phyloP scores from a whole-genome alignment of 2,329 filamentous ascomycete species.

The Neonectria magnoliae region DNA sequence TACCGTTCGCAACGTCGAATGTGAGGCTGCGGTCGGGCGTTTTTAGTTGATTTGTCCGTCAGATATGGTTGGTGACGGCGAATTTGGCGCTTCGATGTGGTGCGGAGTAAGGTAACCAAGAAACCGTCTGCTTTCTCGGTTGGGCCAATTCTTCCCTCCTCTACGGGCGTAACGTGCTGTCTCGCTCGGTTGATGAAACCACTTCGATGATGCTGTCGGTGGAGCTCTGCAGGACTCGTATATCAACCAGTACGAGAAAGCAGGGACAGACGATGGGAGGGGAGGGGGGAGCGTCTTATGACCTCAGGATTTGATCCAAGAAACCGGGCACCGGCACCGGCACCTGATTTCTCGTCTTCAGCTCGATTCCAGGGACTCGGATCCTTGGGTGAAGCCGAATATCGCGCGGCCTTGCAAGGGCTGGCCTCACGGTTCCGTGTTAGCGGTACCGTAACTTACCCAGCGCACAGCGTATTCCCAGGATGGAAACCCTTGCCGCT shows the following conservation, averaged over 20 bases:
- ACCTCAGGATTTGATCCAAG: not conserved
- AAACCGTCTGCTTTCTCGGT: not conserved
- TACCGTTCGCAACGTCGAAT: not conserved
- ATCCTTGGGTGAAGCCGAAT: conserved; percentile 6
- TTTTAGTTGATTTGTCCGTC: not conserved
- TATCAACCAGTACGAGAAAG: not conserved
- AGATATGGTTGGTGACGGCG: not conserved
- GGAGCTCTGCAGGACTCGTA: conserved; percentile 6
- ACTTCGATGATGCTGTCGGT: not conserved
- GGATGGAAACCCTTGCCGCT: not conserved
- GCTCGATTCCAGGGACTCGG: conserved; percentile 2
- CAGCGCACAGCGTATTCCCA: not conserved
- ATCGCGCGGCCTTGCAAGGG: not conserved
- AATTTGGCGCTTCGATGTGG: not conserved
- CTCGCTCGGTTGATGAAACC: not conserved
- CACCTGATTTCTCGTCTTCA: not conserved
- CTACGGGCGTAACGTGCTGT: not conserved
- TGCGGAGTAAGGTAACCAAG: not conserved
- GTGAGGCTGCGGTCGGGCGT: not conserved
- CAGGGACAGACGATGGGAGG: not conserved
- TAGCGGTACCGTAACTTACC: not conserved
- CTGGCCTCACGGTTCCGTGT: not conserved
- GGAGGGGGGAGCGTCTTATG: not conserved
- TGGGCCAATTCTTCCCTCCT: not conserved
- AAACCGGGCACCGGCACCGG: too few species aligned